Evolutionary conservation across 2,329 filamentous ascomycete genomes (phyloP).

Genomic region (Diaporthe citriasiana): DNA sequence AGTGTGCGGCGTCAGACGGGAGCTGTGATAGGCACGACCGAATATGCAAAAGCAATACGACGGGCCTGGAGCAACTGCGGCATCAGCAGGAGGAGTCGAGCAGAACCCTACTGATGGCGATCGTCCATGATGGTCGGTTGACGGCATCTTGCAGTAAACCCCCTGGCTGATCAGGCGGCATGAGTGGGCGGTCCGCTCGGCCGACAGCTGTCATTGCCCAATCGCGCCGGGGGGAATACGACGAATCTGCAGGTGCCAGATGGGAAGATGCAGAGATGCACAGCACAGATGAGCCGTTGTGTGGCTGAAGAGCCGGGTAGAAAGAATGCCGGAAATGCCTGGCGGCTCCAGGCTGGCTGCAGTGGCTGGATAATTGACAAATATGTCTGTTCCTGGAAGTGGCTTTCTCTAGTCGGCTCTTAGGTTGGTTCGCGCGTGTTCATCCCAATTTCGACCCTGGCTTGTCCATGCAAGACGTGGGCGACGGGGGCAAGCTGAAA

Average conservation of each 20-base stretch:
- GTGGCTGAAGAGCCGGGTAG: neutral
- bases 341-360: conserved; percentile 11
- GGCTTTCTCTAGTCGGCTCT: conserved; percentile 13
- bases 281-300: neutral
- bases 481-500: neutral
- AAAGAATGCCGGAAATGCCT: neutral
- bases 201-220: conserved; percentile 21
- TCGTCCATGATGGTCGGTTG: conserved; percentile 19
- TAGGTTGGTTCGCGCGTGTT: conserved; percentile 8
- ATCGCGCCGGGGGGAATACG: neutral
- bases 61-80: neutral
- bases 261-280: neutral
- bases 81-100: neutral
- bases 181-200: conserved; percentile 28
- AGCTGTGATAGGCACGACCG: conserved; percentile 10
- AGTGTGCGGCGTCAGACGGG: neutral
- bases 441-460: conserved; percentile 34
- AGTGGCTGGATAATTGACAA: no score
- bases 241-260: conserved; percentile 18
- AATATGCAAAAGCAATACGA: conserved; percentile 6
- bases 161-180: conserved; percentile 7
- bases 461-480: conserved; percentile 7
- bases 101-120: neutral
- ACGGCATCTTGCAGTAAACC: conserved; percentile 23
- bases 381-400: conserved; percentile 26